Conservation (phyloP, 805 yeast species). For the Hermanozyma aechmeae region DNA sequence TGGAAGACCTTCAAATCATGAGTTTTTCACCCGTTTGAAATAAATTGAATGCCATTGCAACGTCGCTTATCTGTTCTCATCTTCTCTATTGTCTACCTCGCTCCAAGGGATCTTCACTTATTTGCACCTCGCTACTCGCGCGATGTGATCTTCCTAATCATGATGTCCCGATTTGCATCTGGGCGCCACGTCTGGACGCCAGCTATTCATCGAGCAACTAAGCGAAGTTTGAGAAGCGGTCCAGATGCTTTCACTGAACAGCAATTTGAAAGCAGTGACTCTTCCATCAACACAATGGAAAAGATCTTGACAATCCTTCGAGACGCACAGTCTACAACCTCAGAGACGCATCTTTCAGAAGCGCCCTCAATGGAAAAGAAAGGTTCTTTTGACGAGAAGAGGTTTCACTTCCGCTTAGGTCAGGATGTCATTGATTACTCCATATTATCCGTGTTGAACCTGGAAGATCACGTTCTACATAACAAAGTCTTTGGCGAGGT, state of each 20-base stretch:
- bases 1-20: too few species aligned
- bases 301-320: slow-evolving; percentile 7
- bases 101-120: too few species aligned
- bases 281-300: slow-evolving; percentile 10
- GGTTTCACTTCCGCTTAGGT: slow-evolving; percentile 3
- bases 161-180: too few species aligned
- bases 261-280: slow-evolving; percentile 1
- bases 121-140: too few species aligned
- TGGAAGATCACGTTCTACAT: slow-evolving; percentile 1
- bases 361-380: background rate
- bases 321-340: slow-evolving; percentile 4
- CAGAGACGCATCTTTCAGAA: background rate
- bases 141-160: too few species aligned
- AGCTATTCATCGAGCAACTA: too few species aligned
- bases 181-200: too few species aligned
- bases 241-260: background rate
- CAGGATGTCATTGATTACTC: slow-evolving; percentile 4
- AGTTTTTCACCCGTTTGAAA: too few species aligned
- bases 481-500: slow-evolving; percentile 4
- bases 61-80: too few species aligned
- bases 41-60: too few species aligned
- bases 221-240: too few species aligned
- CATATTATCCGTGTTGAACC: slow-evolving; percentile 3
- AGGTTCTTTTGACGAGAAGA: background rate
- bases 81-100: too few species aligned